These are phyloP conservation scores for Rugonectria rugulosa DNA, from an alignment of 2,329 filamentous ascomycete genomes.

Conservation along the genomic window DNA sequence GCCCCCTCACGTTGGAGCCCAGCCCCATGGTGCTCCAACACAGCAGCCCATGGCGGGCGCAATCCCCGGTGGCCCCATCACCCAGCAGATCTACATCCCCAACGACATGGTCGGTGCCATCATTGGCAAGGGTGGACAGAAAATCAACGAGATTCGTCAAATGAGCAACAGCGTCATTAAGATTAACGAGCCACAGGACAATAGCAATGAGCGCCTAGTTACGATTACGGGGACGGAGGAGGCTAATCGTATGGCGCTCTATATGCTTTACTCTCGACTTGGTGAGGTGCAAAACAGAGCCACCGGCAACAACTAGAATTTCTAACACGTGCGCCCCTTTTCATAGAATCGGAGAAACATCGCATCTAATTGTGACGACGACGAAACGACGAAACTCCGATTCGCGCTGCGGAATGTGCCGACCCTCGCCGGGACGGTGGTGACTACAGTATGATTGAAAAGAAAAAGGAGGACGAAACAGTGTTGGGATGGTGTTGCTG, in stretches of 20 bases:
- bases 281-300: slow-evolving; percentile 64
- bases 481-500: slow-evolving; percentile 20
- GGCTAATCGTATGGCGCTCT: slow-evolving; percentile 99
- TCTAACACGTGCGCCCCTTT: slow-evolving; percentile 39
- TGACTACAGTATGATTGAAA: slow-evolving; percentile 6
- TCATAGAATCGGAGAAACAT: slow-evolving; percentile 55
- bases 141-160: slow-evolving; percentile 99
- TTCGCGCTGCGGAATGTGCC: slow-evolving; percentile 12
- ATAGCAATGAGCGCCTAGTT: slow-evolving; percentile 96
- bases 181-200: slow-evolving; percentile 99
- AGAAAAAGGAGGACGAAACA: slow-evolving; percentile 32
- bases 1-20: slow-evolving; percentile 64
- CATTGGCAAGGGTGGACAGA: slow-evolving; percentile 96
- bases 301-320: slow-evolving; percentile 30
- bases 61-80: slow-evolving; percentile 72
- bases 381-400: slow-evolving; percentile 25
- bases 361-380: slow-evolving; percentile 44
- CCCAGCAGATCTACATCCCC: slow-evolving; percentile 98
- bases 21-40: slow-evolving; percentile 70
- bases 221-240: slow-evolving; percentile 98
- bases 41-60: slow-evolving; percentile 77
- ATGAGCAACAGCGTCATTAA: slow-evolving; percentile 98
- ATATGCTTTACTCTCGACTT: slow-evolving; percentile 98
- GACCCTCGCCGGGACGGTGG: slow-evolving; percentile 17
- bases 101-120: slow-evolving; percentile 99